Conservation (phyloP, 331 rosid species). For the Malus hybrid region DNA sequence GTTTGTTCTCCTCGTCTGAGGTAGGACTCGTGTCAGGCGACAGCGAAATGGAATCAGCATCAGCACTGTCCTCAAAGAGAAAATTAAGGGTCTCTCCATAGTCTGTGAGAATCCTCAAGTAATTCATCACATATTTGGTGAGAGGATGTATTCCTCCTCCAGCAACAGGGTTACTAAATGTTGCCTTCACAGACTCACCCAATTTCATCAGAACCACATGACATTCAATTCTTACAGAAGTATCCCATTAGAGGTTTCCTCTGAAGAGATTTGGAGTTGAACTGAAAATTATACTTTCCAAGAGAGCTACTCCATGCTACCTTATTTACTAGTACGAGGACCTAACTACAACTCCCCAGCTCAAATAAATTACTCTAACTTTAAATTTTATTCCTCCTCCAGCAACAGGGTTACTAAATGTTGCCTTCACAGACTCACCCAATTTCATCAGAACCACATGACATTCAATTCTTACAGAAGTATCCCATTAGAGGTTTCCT, state of each 20-base stretch:
- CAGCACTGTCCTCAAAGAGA: slow-evolving; percentile 54
- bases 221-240: slow-evolving; percentile 53
- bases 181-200: slow-evolving; percentile 62
- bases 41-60: slow-evolving; percentile 25
- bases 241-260: neutral
- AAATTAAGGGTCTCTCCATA: slow-evolving; percentile 56
- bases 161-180: slow-evolving; percentile 55
- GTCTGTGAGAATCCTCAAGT: slow-evolving; percentile 60
- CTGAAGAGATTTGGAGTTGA: neutral
- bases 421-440: no score
- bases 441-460: no score
- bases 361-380: neutral
- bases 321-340: neutral
- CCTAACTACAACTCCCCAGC: neutral
- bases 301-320: neutral
- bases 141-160: slow-evolving; percentile 92
- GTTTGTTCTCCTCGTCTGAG: slow-evolving; percentile 34
- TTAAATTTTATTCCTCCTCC: neutral
- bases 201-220: slow-evolving; percentile 70
- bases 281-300: neutral
- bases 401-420: no score
- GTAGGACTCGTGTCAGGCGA: slow-evolving; percentile 64
- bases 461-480: no score
- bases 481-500: no score
- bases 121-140: slow-evolving; percentile 81